Conservation (phyloP, 768 basidiomycete species). For the Crassisporium funariophilum region DNA sequence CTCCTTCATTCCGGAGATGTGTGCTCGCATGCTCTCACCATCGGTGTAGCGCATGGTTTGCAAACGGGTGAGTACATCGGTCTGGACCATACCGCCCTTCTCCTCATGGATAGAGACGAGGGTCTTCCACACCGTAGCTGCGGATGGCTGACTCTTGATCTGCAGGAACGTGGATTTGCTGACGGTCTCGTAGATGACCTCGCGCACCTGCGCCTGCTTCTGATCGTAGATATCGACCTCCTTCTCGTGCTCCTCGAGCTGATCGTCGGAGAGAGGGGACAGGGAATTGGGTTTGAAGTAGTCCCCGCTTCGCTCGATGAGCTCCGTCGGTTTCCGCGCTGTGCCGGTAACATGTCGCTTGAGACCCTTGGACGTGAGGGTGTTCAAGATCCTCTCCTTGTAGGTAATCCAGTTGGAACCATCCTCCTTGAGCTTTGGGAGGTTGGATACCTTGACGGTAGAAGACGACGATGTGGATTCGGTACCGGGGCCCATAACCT, state of each 20-base stretch:
- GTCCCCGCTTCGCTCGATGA: conserved; percentile 12
- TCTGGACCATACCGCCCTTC: conserved; percentile 20
- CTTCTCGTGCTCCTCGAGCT: conserved; percentile 21
- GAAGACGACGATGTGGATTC: no score
- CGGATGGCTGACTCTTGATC: conserved; percentile 23
- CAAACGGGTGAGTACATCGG: conserved; percentile 22
- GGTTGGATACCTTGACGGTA: no score
- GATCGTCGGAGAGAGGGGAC: conserved; percentile 13
- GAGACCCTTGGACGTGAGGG: conserved; percentile 26
- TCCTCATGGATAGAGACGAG: conserved; percentile 22
- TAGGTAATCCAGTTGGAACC: conserved; percentile 33
- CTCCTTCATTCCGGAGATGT: conserved; percentile 17
- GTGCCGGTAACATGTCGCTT: conserved; percentile 25
- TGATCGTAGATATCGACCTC: conserved; percentile 21
- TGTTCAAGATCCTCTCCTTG: conserved; percentile 23
- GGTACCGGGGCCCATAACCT: no score
- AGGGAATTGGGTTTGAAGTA: conserved; percentile 10
- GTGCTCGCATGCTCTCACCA: conserved; percentile 17
- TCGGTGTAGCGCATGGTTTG: conserved; percentile 18
- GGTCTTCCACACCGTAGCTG: conserved; percentile 21
- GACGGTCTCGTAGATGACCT: conserved; percentile 28
- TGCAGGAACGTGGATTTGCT: conserved; percentile 21
- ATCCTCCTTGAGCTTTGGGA: no score
- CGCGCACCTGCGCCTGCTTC: conserved; percentile 27
- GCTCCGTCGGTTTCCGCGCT: conserved; percentile 15